phyloP scores from a whole-genome alignment of 2,329 filamentous ascomycete genomes.

The Sphaceloma murrayae region DNA sequence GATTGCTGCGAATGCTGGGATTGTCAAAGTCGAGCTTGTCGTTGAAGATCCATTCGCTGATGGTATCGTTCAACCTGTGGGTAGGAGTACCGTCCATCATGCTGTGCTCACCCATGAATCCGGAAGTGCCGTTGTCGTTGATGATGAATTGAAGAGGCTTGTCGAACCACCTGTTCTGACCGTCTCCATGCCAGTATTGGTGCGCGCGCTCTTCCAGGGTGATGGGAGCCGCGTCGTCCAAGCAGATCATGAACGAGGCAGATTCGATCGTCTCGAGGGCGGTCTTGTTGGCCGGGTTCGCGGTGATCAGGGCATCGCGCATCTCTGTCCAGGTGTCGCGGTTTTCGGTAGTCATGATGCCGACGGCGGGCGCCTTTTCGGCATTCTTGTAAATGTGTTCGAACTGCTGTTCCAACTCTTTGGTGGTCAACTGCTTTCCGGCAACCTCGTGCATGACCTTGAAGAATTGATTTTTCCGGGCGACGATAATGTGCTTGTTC shows the following conservation, averaged over 20 bases:
- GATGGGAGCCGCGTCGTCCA: constrained; percentile 83
- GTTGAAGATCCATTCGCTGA: constrained; percentile 84
- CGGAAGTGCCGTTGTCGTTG: constrained; percentile 94
- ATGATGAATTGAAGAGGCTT: constrained; percentile 97
- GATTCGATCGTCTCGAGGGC: constrained; percentile 76
- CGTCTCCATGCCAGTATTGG: constrained; percentile 98
- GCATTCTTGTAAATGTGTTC: constrained; percentile 70
- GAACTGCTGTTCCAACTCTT: constrained; percentile 87
- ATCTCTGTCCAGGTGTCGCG: constrained; percentile 84
- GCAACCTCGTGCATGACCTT: constrained; percentile 75
- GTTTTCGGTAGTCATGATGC: constrained; percentile 81
- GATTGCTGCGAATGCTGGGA: constrained; percentile 64
- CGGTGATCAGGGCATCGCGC: constrained; percentile 62
- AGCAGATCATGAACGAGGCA: constrained; percentile 80
- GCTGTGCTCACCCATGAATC: constrained; percentile 96
- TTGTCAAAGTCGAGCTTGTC: constrained; percentile 88
- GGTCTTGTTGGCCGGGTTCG: constrained; percentile 68
- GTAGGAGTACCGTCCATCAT: constrained; percentile 99
- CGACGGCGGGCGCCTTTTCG: constrained; percentile 63
- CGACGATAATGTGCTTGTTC: constrained; percentile 78
- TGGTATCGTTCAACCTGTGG: constrained; percentile 89
- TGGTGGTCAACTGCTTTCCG: constrained; percentile 76
- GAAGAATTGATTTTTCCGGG: constrained; percentile 97
- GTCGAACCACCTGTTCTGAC: constrained; percentile 92
- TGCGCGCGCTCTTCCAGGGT: constrained; percentile 92